Base-by-base conservation (phyloP, 192 early-diverging fungal species). In the Glomus cerebriforme region DNA sequence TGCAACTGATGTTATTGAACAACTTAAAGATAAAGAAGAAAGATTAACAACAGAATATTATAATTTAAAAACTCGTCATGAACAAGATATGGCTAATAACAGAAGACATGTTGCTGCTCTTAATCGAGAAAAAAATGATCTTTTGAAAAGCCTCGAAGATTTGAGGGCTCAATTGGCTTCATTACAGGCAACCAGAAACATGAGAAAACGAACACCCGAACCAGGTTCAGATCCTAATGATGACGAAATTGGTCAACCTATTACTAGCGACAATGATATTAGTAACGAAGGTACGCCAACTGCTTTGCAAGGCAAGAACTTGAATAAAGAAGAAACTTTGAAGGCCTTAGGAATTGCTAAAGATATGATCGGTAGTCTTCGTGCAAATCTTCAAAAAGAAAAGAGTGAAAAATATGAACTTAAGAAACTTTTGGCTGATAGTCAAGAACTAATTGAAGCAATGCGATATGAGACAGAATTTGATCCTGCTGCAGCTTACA, bases 91-190 rank as follows among this genome's bases (percentile, higher is more conserved):
- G 73, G 32, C 81, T 1, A 74, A 81, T 26, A 79, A 90, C 81
- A 89, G 92, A 13, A 90, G 88, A 35, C 87, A 85, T 54, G 64
- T 80, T 27, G 84, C 85, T 34, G 79, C 81, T 7, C 68, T 93
- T 17, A 90, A 92, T 75, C 86, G 90, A 70, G 92, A 95, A 32
- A 92, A 91, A 67, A 67, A 80, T 8, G 83, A 87, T 22, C 78
- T 93, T 8, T 9, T 78, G 2, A 88, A 88, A 59, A 84, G 87
- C 47, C 86, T 89, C 12, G 90, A 93, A 22, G 87, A 90, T 13
- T 82, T 93, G 66, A 89, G 31, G 12, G 7, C 19, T 68, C 66
- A 68, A 68, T 68, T 68, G 7, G 34, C 15, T 39, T 24, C 66
- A n/a, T 39, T 79, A 7, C 34, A 58, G 9, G 58, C 59, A 24